Conservation (phyloP, 495 filamentous ascomycete species). For the Cercophora scortea region DNA sequence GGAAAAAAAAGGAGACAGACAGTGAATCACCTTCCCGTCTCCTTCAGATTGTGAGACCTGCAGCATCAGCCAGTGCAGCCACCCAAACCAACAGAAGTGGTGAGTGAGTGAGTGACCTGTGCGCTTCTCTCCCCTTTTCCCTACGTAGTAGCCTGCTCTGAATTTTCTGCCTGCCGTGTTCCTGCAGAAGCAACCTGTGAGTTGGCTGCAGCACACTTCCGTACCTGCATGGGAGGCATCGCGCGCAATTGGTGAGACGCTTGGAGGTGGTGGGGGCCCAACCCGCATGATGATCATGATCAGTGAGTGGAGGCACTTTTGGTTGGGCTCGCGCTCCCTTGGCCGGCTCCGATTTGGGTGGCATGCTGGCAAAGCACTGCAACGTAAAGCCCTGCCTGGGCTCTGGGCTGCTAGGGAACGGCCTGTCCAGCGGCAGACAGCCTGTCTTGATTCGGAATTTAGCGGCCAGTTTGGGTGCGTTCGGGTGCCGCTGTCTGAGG, state of each 20-base stretch:
- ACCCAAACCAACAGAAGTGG: neutral
- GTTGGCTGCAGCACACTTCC: neutral
- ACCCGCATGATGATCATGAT: too few relatives aligned
- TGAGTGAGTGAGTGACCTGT: neutral
- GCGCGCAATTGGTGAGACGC: neutral
- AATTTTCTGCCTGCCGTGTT: neutral
- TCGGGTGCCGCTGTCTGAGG: too few relatives aligned
- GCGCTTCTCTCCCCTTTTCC: neutral
- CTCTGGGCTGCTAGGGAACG: too few relatives aligned
- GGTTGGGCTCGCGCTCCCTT: too few relatives aligned
- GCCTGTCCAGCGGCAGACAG: too few relatives aligned
- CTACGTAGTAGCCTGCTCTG: neutral
- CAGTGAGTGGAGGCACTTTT: too few relatives aligned
- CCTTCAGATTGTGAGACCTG: neutral
- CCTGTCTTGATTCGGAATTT: too few relatives aligned
- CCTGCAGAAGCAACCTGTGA: neutral
- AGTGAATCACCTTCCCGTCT: neutral
- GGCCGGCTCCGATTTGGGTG: too few relatives aligned
- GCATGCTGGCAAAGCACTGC: too few relatives aligned
- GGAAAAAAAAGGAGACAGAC: neutral
- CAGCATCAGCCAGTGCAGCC: neutral
- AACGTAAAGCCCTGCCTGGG: too few relatives aligned
- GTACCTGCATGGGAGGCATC: neutral
- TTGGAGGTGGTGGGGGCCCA: neutral
- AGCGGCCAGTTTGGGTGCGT: too few relatives aligned